Evolutionary conservation across 2,329 filamentous ascomycete species (phyloP), one percentile per base, ranked within the genome.

Genomic region (Fusarium nurragi): DNA sequence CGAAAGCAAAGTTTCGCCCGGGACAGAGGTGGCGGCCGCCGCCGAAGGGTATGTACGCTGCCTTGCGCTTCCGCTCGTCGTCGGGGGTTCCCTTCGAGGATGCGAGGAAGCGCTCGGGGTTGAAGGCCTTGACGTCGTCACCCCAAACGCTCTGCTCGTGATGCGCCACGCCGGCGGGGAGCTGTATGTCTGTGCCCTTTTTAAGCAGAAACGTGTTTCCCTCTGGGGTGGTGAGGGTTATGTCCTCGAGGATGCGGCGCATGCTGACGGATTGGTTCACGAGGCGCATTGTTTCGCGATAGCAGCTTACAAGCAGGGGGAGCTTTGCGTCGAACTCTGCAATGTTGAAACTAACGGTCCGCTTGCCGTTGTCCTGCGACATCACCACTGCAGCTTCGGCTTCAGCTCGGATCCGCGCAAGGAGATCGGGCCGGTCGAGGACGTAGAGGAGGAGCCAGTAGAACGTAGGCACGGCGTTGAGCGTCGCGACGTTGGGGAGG

Each of bases 261-360:
- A 75, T 77, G 13, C 77, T 77, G 14, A 77, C 69, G 7, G 76
- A 71, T 5, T 77, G 75, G 26, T 78, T 78, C 13, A 67, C 71
- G 3, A 83, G 53, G 9, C 83, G 79, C 52, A 84, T 71, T 0
- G 76, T 76, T 65, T 85, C 83, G 22, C 78, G 77, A 64, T 79
- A 83, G 21, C 76, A 76, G 40, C 79, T 79, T 14, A 80, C 71
- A 8, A 85, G 71, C 6, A 83, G 69, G 0, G 81, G 80, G 43
- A 79, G 79, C 7, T 71, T 55, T 2, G 76, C 68, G 28, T 78
- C 76, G 11, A 84, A 74, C 3, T 65, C 67, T 2, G 70, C 68
- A 49, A 78, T 75, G 16, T 81, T 73, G n/a, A 84, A 71, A 3
- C 65, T 73, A 3, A 60, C 65, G 0, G 28, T 62, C 13, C 21